Evolutionary conservation across 2,329 filamentous ascomycete species (phyloP), one percentile per base, ranked within the genome.

Genomic region (Pseudogymnoascus sp.): DNA sequence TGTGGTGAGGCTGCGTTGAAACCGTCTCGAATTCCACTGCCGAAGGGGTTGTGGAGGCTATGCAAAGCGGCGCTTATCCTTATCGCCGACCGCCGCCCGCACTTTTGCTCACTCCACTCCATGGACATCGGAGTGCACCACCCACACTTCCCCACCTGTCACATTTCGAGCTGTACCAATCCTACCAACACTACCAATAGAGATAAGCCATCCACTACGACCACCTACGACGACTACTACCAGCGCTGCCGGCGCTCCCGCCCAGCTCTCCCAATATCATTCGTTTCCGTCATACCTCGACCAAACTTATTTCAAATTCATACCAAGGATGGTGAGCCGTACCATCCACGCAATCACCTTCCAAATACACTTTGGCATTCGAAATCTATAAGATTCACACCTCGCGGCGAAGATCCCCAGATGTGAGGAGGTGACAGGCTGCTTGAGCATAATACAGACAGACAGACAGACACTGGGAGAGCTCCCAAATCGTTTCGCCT

Each of bases 61-160:
- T 57, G 51, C 51, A 57, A 57, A 57, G 25, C 10, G 51, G 51
- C 51, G 28, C 51, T 57, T 57, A 57, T 57, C 51, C 25, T 57
- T 57, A 57, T 57, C 51, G 51, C 51, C 51, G 51, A 34, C 28
- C 51, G 51, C 51, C 28, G 51, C 51, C 51, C 51, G 48, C 48
- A 34, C 51, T 39, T 57, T 37, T 57, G 8, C 2, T 34, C 51
- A 57, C 51, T 34, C 51, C 25, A 31, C 51, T 57, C 34, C n/a
- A 7, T 34, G 25, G 19, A 34, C 48, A 2, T 57, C 48, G 25
- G 45, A 28, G 45, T 19, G 14, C 48, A 57, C 25, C 25, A 57
- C 48, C 48, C 48, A 57, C 48, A 31, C n/a, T 28, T 54, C 48
- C 48, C 25, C 51, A 57, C 51, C 51, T 57, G 51, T 57, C 51